Evolutionary conservation across 768 basidiomycete genomes (phyloP), one percentile per base, ranked within the genome.

Genomic region (Lentinula sp.): DNA sequence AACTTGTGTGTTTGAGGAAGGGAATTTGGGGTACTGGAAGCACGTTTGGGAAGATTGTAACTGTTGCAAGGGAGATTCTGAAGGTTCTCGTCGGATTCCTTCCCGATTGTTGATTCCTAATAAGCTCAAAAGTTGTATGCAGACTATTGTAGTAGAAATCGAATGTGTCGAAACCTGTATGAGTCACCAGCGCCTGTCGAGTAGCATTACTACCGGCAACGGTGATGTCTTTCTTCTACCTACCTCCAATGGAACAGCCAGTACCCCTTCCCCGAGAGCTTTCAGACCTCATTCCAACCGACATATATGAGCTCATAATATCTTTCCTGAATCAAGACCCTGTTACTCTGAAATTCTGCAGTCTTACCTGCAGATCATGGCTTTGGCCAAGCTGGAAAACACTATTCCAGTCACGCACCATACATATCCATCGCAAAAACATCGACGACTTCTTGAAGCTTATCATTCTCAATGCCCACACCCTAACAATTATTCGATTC

Each of bases 21-120:
- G 78, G 78, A 23, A 78, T 80, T 18, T 79, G 77, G 78, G 77
- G 78, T 37, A 78, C 77, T 37, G 75, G 74, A 35, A 68, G 71
- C 55, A 79, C 77, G 16, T 79, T 80, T 59, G 75, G 71, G n/a
- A 70, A 74, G 46, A 68, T 80, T 16, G 75, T 81, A 15, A 79
- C 78, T 23, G 77, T 79, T 60, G 68, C 9, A 20, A 48, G 20
- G 46, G n/a, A 45, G n/a, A 48, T 20, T 48, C 20, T 4, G 20
- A 3, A 4, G 46, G 46, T 18, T 48, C 46, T 18, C 6, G 12
- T 23, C 15, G 8, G 18, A 48, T 48, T 23, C 46, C 46, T 3
- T 48, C 46, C 28, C 28, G 28, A 28, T 28, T 28, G 28, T 28
- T 28, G 28, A 28, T 28, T 3, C 28, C 28, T 3, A 3, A 28